Evolutionary conservation across 495 filamentous ascomycete genomes (phyloP).

Genomic region (Neurospora sp.): DNA sequence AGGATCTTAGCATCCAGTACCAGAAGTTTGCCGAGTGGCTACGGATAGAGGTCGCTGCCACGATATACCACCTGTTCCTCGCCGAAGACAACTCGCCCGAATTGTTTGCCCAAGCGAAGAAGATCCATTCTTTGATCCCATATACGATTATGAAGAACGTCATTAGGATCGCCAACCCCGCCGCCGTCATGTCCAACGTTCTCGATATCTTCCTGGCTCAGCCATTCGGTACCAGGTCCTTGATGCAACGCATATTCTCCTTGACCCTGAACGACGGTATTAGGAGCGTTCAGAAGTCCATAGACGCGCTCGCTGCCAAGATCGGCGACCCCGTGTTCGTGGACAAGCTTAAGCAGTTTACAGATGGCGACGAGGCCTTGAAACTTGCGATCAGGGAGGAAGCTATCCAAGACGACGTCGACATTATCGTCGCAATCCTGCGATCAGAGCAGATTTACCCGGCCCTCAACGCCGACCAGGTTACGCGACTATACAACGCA

Average conservation of each 20-base stretch:
- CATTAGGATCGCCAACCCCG: conserved; percentile 91
- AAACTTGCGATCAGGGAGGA: conserved; percentile 68
- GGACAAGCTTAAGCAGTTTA: conserved; percentile 70
- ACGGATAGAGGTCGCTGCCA: conserved; percentile 92
- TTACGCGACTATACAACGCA: conserved; percentile 78
- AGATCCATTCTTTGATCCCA: conserved; percentile 86
- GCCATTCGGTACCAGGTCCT: conserved; percentile 78
- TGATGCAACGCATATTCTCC: conserved; percentile 88
- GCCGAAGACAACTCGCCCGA: conserved; percentile 97
- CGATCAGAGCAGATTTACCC: conserved; percentile 62
- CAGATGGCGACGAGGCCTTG: conserved; percentile 57
- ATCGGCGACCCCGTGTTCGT: conserved; percentile 73
- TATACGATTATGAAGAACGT: conserved; percentile 92
- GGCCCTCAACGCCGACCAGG: conserved; percentile 58
- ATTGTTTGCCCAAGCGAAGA: conserved; percentile 84
- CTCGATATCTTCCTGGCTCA: conserved; percentile 93
- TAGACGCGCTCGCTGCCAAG: conserved; percentile 62
- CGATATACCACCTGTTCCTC: conserved; percentile 93
- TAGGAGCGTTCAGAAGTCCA: conserved; percentile 67
- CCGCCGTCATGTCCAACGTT: conserved; percentile 86
- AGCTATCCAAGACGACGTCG: conserved; percentile 57
- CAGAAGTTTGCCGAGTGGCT: conserved; percentile 98
- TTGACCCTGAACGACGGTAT: conserved; percentile 90
- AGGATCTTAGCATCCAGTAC: conserved; percentile 85
- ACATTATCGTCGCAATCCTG: conserved; percentile 76